A percentile compares a stretch with the other conserved stretches of the same genome.
Evolutionary conservation across 805 yeast species (phyloP).

Genomic region (Barnettozyma vustinii): DNA sequence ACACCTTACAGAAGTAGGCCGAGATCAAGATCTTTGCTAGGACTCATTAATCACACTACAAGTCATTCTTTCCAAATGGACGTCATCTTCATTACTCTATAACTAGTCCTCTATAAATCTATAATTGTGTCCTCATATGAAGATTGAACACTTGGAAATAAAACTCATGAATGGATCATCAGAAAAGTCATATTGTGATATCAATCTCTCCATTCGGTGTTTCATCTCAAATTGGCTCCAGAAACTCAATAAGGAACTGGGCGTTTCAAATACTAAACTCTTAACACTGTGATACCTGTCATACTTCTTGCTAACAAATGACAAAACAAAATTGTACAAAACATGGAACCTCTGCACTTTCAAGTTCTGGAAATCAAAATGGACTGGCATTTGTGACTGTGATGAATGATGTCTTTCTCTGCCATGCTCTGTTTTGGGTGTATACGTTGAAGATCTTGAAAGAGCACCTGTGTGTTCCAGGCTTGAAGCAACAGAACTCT

Average conservation of each 20-base stretch:
- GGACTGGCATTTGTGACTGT: not conserved
- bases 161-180: conserved; percentile 20
- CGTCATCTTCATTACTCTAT: too few relatives aligned
- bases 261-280: not conserved
- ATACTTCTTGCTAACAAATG: conserved; percentile 13
- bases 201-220: conserved; percentile 10
- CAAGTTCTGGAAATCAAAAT: conserved; percentile 9
- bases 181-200: conserved; percentile 8
- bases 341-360: conserved; percentile 16
- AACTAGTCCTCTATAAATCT: too few relatives aligned
- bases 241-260: conserved; percentile 7
- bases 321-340: conserved; percentile 15
- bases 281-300: not conserved
- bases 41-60: too few relatives aligned
- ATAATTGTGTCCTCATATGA: too few relatives aligned
- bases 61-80: too few relatives aligned
- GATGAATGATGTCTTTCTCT: not conserved
- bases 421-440: not conserved
- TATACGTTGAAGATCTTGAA: not conserved
- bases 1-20: too few relatives aligned
- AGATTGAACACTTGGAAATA: not conserved
- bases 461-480: not conserved
- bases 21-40: too few relatives aligned
- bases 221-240: conserved; percentile 13
- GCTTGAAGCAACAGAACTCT: not conserved